Conservation (phyloP, 345 rosid genomes). For the Aquilaria malaccensis region DNA sequence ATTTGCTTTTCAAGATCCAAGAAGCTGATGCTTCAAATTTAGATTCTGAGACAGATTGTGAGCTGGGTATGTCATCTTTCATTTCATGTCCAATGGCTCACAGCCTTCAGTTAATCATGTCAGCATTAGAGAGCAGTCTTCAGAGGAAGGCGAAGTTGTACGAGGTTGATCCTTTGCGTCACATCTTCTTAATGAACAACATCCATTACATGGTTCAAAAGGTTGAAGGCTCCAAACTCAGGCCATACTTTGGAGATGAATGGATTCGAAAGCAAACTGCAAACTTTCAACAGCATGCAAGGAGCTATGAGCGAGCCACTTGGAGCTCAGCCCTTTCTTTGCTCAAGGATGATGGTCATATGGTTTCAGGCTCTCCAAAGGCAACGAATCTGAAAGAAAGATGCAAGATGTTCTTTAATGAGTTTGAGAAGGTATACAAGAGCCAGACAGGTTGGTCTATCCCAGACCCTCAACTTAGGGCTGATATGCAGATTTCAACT, state of each 20-base stretch:
- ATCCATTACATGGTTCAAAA: slow-evolving; percentile 70
- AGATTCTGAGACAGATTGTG: slow-evolving; percentile 19
- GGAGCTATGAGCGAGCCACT: slow-evolving; percentile 50
- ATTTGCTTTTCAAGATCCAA: slow-evolving; percentile 42
- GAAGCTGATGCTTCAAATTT: slow-evolving; percentile 26
- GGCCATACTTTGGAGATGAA: slow-evolving; percentile 61
- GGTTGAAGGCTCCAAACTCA: slow-evolving; percentile 59
- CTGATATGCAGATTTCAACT: slow-evolving; percentile 55
- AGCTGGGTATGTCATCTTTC: slow-evolving; percentile 26
- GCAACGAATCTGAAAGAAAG: slow-evolving; percentile 35
- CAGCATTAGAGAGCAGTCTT: slow-evolving; percentile 48
- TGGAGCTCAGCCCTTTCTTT: slow-evolving; percentile 55
- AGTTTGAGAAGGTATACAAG: slow-evolving; percentile 65
- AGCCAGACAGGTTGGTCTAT: slow-evolving; percentile 54
- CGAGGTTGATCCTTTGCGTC: slow-evolving; percentile 37
- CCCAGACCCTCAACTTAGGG: slow-evolving; percentile 60
- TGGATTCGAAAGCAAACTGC: slow-evolving; percentile 73
- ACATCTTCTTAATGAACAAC: slow-evolving; percentile 64
- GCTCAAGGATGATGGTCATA: slow-evolving; percentile 31
- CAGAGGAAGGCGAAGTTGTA: slow-evolving; percentile 43
- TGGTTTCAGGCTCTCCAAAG: slow-evolving; percentile 8
- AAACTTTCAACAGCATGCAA: slow-evolving; percentile 52
- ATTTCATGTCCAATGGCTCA: slow-evolving; percentile 48
- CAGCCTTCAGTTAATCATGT: slow-evolving; percentile 37
- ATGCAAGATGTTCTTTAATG: slow-evolving; percentile 45